These are phyloP conservation scores for Emiliania huxleyi DNA, from an alignment of 78 protist species.

Conservation along the genomic window DNA sequence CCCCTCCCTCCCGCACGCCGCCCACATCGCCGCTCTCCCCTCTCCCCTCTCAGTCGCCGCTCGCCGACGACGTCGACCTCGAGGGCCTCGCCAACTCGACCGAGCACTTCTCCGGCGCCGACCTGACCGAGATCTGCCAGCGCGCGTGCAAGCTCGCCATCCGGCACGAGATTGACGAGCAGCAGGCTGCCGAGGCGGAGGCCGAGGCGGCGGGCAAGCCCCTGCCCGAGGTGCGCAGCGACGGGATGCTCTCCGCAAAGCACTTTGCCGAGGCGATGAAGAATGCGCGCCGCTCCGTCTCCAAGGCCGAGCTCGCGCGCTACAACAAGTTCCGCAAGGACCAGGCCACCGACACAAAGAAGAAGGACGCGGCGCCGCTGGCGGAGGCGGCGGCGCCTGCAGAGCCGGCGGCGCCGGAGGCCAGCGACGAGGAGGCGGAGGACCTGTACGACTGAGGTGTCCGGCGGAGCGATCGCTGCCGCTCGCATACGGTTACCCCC, in stretches of 20 bases:
- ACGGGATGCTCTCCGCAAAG: background rate
- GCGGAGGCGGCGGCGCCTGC: background rate
- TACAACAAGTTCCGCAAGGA: constrained; percentile 63
- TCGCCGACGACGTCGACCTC: constrained; percentile 96
- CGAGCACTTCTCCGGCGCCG: constrained; percentile 99
- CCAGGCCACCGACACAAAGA: background rate
- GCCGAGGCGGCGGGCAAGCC: constrained; percentile 77
- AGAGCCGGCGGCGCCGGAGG: background rate
- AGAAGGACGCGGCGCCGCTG: background rate
- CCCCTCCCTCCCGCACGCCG: no score
- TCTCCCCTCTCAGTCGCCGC: no score
- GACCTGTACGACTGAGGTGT: constrained; percentile 28
- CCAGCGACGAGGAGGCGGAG: background rate
- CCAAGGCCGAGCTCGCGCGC: constrained; percentile 88
- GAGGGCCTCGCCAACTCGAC: constrained; percentile 77
- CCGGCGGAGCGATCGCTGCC: no score
- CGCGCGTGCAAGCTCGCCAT: constrained; percentile 97
- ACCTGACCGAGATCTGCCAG: constrained; percentile 97
- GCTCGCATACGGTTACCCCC: no score
- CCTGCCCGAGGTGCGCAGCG: constrained; percentile 74
- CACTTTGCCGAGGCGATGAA: constrained; percentile 96
- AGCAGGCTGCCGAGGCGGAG: constrained; percentile 42
- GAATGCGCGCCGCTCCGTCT: constrained; percentile 92
- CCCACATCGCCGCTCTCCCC: no score
- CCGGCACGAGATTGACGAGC: constrained; percentile 64